Percentiles rank a stretch among this genome's conserved stretches.
phyloP scores from a whole-genome alignment of 2,329 filamentous ascomycete genomes.

The Colletotrichum sp. region DNA sequence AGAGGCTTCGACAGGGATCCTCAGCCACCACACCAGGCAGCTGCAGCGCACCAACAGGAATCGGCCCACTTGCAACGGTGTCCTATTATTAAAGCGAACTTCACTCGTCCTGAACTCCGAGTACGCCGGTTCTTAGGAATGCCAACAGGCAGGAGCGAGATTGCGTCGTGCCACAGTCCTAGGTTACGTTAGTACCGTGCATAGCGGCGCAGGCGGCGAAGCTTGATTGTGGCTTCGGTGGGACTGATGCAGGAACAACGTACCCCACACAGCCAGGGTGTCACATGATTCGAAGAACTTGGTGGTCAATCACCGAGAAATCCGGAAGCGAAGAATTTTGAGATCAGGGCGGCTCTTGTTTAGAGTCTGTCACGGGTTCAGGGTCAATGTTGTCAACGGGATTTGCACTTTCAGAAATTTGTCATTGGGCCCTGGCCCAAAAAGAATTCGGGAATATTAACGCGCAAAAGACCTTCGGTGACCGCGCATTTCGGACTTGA shows the following conservation, averaged over 20 bases:
- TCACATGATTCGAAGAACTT: not conserved
- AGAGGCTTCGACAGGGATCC: slow-evolving; percentile 4
- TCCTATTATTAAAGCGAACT: not conserved
- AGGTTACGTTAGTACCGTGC: not conserved
- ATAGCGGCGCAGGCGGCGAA: not conserved
- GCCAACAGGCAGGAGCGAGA: not conserved
- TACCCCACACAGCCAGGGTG: not conserved
- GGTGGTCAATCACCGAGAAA: not conserved
- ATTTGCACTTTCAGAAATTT: not conserved
- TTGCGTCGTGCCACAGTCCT: not conserved
- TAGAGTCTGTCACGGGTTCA: not conserved
- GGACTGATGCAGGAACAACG: not conserved
- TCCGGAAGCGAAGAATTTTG: not conserved
- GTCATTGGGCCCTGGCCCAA: rapidly evolving
- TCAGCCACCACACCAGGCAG: not conserved
- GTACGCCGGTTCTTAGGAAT: not conserved
- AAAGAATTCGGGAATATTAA: not conserved
- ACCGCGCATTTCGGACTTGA: not conserved
- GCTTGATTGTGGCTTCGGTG: not conserved
- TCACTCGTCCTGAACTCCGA: not conserved
- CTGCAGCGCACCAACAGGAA: not conserved
- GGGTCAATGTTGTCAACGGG: not conserved
- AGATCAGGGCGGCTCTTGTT: not conserved
- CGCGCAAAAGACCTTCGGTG: not conserved
- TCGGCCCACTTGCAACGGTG: not conserved